Evolutionary conservation across 495 filamentous ascomycete species (phyloP).

Genomic region (Neurospora sp.): DNA sequence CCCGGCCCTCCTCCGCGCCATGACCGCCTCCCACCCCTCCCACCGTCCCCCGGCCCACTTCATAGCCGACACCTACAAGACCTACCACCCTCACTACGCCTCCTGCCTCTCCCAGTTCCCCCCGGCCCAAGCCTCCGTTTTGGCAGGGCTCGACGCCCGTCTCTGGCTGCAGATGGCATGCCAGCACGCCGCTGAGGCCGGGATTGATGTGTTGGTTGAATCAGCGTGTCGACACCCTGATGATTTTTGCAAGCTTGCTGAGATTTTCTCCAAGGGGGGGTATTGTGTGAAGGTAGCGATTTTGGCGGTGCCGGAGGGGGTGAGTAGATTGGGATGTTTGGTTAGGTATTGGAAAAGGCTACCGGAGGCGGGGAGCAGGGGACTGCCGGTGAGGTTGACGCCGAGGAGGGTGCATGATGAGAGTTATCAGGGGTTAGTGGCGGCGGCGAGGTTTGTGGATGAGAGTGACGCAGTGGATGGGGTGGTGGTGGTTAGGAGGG

Average conservation of each 20-base stretch:
- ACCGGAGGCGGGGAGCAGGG: conserved; percentile 16
- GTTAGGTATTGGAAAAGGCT: conserved; percentile 15
- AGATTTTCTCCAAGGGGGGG: conserved; percentile 6
- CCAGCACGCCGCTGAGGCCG: conserved; percentile 4
- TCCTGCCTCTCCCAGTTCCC: conserved; percentile 2
- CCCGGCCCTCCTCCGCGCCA: conserved; percentile 13
- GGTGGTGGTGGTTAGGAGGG: background rate
- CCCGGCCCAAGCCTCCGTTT: conserved; percentile 17
- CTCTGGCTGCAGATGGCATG: conserved; percentile 26
- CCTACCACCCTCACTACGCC: conserved; percentile 28
- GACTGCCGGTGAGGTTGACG: conserved; percentile 24
- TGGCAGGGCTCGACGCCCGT: conserved; percentile 20
- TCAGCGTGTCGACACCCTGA: conserved; percentile 22
- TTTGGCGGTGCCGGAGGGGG: conserved; percentile 20
- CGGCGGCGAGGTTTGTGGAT: conserved; percentile 23
- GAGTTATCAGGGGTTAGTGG: conserved; percentile 18
- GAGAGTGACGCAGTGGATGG: conserved; percentile 4
- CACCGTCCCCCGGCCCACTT: conserved; percentile 18
- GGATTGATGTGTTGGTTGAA: conserved; percentile 22
- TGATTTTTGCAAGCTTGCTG: conserved; percentile 20
- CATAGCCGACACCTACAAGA: conserved; percentile 35
- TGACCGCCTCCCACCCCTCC: conserved; percentile 1
- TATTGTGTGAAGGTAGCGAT: conserved; percentile 23
- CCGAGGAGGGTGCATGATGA: conserved; percentile 29
- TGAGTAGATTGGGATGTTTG: conserved; percentile 26